Conservation (phyloP, 352 stramenopile species). For the Blastocystis sp. region DNA sequence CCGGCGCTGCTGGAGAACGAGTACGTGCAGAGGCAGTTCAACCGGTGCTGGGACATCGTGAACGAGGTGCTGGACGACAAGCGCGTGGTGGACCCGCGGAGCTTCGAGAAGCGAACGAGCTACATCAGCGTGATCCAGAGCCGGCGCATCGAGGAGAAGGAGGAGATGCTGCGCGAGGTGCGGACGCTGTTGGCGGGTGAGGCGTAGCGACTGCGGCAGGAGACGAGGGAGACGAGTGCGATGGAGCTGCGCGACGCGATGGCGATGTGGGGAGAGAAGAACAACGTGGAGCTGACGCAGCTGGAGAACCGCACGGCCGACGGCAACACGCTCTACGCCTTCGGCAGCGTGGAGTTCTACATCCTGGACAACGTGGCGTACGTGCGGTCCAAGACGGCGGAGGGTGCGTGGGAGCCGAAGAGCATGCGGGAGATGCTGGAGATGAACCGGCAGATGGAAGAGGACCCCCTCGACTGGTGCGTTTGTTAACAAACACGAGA, state of each 20-base stretch:
- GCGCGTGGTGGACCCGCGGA: slow-evolving; percentile 72
- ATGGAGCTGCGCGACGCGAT: slow-evolving; percentile 81
- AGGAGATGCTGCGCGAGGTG: slow-evolving; percentile 45
- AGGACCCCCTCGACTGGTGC: slow-evolving; percentile 29
- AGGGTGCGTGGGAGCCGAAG: slow-evolving; percentile 1
- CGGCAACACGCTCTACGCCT: slow-evolving; percentile 55
- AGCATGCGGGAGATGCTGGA: slow-evolving; percentile 56
- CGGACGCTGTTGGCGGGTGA: slow-evolving; percentile 51
- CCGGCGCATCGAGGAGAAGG: slow-evolving; percentile 63
- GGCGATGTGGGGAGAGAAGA: slow-evolving; percentile 78
- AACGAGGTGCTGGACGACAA: slow-evolving; percentile 70
- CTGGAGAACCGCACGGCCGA: slow-evolving; percentile 26
- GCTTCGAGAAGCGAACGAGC: slow-evolving; percentile 75
- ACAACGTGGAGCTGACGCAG: slow-evolving; percentile 73
- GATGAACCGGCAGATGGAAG: slow-evolving; percentile 12
- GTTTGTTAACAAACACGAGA: slow-evolving; percentile 42
- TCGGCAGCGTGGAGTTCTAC: slow-evolving; percentile 14
- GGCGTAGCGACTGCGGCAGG: slow-evolving; percentile 51
- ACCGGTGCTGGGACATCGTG: slow-evolving; percentile 78
- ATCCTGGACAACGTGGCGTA: slow-evolving; percentile 75
- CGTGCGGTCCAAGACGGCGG: slow-evolving; percentile 71
- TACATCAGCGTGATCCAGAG: slow-evolving; percentile 81
- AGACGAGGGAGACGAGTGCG: neutral
- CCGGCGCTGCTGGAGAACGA: slow-evolving; percentile 75
- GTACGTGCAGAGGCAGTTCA: slow-evolving; percentile 79